Base-by-base conservation (phyloP, 805 yeast species). In the Candida pseudofarinosa region DNA sequence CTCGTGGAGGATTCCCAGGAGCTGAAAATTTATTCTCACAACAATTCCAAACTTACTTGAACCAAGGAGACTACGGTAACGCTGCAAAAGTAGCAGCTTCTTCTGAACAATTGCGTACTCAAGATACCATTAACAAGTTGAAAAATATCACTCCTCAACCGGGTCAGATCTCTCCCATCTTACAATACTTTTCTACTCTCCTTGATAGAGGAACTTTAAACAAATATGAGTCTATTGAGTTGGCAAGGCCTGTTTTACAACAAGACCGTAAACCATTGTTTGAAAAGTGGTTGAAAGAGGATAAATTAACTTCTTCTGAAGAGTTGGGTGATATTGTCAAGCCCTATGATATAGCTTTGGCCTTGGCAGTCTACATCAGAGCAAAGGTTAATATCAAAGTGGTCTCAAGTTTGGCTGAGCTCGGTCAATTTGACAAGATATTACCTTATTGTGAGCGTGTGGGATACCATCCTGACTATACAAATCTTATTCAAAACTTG, bases 21-120 rank as follows among this genome's bases (percentile, higher is more conserved):
- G 99, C 98, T 38, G 99, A 93, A 63, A 83, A 81, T 56, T 75
- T 93, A 49, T 90, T 93, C 67, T 70, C 76, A 46, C 96, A 89
- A 67, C 98, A 91, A 68, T 93, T 93, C 70, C 95, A 89, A 58
- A 81, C 82, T 62, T 77, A 83, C 55, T 74, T 93, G 56, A 78
- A 80, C 51, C 81, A 81, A 53, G 97, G 97, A 53, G 93, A 89
- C 62, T 93, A 89, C 60, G 74, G 81, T 43, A 83, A 83, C 55
- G 99, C 99, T 41, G 99, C 98, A 39, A 88, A 88, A 69, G 87
- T 91, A 46, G 99, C 99, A 32, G 98, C 98, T 12, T 83, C 96
- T 32, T 87, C 96, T 13, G 88, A 88, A 43, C 88, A 88, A 58
- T 74, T 93, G 67, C 83, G 99, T 73, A 90, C 96, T 37, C 95